Base-by-base conservation (phyloP, 805 yeast species). In the Yarrowia sp. region DNA sequence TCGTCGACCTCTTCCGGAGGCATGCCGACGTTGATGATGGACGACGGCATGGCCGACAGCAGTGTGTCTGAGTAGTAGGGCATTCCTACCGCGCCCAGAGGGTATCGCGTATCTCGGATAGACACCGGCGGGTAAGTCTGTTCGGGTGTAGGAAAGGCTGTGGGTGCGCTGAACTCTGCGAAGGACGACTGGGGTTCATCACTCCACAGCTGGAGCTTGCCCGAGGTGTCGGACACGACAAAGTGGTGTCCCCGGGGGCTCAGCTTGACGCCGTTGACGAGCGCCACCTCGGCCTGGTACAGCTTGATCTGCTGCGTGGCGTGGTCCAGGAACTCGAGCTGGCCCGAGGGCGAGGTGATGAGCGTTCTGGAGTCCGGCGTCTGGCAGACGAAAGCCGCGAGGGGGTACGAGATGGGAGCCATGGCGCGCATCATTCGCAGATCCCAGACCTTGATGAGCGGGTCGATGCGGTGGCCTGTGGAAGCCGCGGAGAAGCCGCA, bases 301-400 rank as follows among this genome's bases (percentile, higher is more conserved):
- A 89, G 72, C 56, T 76, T 58, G 19, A 44, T 41, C 24, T 42
- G 62, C 14, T 93, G 96, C 71, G 90, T 89, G 64, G 83, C 84
- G 68, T 88, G 81, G 72, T 94, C 97, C 24, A 90, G 81, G 66
- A 91, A 86, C 69, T 91, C 96, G 63, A 94, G 76, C 64, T 90
- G 93, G 16, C 98, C 98, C 21, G 97, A 87, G 0, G 90, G 87
- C 7, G 89, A 84, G 4, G 90, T 72, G 46, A 90, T 82, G 33
- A 87, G 84, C 36, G 88, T 87, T 6, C 97, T 88, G 55, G 91
- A 71, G 64, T 88, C 87, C 6, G 98, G 97, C 74, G 93, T 97
- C 65, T 93, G 78, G 53, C 88, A 80, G 1, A 87, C 94, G 70
- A 81, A 88, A 9, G 88, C 80, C 0, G 98, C 97, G 12, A 91